phyloP scores from a whole-genome alignment of 179 eudicot genomes.

The Heliamphora ciliata region DNA sequence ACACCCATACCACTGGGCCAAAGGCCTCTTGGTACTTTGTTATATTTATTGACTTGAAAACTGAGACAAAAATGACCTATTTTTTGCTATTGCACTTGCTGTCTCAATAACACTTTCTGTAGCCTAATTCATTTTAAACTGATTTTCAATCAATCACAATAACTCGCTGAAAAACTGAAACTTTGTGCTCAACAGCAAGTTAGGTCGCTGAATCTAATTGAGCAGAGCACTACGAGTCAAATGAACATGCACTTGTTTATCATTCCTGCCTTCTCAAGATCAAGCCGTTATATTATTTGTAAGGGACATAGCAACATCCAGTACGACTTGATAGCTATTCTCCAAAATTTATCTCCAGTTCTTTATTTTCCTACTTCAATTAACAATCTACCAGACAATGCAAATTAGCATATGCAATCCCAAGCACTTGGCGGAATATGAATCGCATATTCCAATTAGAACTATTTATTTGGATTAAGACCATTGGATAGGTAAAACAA shows the following conservation, averaged over 20 bases:
- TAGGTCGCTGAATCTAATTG: conserved; percentile 1
- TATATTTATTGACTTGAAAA: background rate
- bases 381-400: background rate
- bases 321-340: background rate
- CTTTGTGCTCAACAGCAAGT: background rate
- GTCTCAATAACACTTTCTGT: background rate
- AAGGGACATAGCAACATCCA: background rate
- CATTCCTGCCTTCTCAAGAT: background rate
- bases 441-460: background rate
- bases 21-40: background rate
- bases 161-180: background rate
- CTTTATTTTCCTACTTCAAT: background rate
- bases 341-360: background rate
- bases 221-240: background rate
- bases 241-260: background rate
- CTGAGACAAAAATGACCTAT: background rate
- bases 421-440: background rate
- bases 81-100: background rate
- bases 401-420: background rate
- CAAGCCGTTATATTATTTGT: background rate
- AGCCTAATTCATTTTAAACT: conserved; percentile 1
- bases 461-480: background rate
- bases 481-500: background rate
- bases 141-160: background rate
- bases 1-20: too few species aligned